These are phyloP conservation scores for Rhizopus arrhizus DNA, from an alignment of 371 early-diverging fungal species.

Conservation along the genomic window DNA sequence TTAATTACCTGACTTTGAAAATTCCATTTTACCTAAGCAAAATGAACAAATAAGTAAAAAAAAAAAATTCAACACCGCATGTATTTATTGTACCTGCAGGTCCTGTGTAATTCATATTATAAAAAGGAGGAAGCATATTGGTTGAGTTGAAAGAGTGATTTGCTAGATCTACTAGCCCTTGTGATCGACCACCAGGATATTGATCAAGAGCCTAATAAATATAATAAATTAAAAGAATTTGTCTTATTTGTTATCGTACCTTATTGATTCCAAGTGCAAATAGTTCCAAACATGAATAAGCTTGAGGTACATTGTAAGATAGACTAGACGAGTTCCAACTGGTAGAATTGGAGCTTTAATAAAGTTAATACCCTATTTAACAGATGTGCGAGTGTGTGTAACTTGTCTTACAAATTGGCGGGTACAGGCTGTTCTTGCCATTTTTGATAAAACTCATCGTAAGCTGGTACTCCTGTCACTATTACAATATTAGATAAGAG, in stretches of 20 bases:
- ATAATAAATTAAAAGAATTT: neutral
- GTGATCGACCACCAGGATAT: slow-evolving; percentile 41
- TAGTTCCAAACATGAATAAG: slow-evolving; percentile 45
- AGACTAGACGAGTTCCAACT: slow-evolving; percentile 35
- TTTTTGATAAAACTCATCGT: slow-evolving; percentile 28
- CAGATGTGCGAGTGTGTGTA: neutral
- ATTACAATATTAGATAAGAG: neutral
- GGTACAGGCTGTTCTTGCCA: slow-evolving; percentile 38
- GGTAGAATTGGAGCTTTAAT: slow-evolving; percentile 20
- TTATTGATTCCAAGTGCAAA: slow-evolving; percentile 41
- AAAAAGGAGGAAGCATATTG: slow-evolving; percentile 42
- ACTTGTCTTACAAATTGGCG: slow-evolving; percentile 19
- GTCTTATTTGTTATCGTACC: slow-evolving; percentile 20
- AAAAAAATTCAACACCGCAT: neutral
- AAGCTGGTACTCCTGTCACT: slow-evolving; percentile 44
- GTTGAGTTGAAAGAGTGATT: slow-evolving; percentile 32
- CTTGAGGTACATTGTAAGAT: slow-evolving; percentile 43
- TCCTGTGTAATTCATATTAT: slow-evolving; percentile 46
- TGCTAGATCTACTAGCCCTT: slow-evolving; percentile 31
- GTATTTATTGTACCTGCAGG: slow-evolving; percentile 37
- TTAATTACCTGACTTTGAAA: slow-evolving; percentile 26
- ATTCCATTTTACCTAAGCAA: slow-evolving; percentile 24
- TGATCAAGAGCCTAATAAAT: slow-evolving; percentile 32
- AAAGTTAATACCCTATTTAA: neutral
- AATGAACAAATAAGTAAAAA: slow-evolving; percentile 1